These are phyloP conservation scores for Cyamopsis tetragonoloba DNA, from an alignment of 306 rosid genomes.

Conservation along the genomic window DNA sequence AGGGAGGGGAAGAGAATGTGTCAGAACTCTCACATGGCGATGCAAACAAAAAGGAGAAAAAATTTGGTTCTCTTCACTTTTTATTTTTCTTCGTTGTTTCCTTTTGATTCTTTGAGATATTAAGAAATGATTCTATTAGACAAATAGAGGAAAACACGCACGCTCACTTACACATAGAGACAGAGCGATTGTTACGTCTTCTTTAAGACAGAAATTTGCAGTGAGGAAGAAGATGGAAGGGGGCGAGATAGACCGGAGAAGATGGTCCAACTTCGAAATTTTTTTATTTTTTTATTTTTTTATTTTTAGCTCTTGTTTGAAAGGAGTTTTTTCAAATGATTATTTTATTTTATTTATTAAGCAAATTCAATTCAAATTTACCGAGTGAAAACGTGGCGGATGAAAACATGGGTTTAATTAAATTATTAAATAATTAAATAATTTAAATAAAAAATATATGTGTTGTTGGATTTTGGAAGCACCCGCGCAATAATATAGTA, in stretches of 20 bases:
- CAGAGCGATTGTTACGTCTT: constrained; percentile 65
- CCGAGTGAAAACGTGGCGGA: constrained; percentile 42
- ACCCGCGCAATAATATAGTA: constrained; percentile 30
- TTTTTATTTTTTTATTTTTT: not conserved
- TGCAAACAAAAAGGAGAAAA: constrained; percentile 47
- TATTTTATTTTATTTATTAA: not conserved
- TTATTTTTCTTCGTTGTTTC: constrained; percentile 10
- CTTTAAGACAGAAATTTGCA: constrained; percentile 70
- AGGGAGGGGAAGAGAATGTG: constrained; percentile 50
- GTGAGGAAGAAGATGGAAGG: constrained; percentile 25
- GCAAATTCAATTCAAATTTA: constrained; percentile 9
- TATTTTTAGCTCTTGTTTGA: not conserved
- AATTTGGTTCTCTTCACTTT: constrained; percentile 33
- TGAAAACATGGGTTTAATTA: constrained; percentile 18
- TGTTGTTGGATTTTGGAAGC: too few relatives aligned
- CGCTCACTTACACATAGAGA: constrained; percentile 15
- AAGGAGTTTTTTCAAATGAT: not conserved
- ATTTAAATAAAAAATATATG: too few relatives aligned
- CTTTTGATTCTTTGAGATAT: constrained; percentile 24
- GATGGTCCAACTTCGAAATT: constrained; percentile 32
- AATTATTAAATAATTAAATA: too few relatives aligned
- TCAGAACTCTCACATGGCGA: constrained; percentile 84
- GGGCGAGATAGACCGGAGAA: constrained; percentile 1
- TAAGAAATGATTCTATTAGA: constrained; percentile 20
- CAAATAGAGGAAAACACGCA: constrained; percentile 3